Percentiles rank a stretch among this genome's conserved stretches.
These are phyloP conservation scores for Linnemannia schmuckeri DNA, from an alignment of 192 early-diverging fungal species.

Conservation along the genomic window DNA sequence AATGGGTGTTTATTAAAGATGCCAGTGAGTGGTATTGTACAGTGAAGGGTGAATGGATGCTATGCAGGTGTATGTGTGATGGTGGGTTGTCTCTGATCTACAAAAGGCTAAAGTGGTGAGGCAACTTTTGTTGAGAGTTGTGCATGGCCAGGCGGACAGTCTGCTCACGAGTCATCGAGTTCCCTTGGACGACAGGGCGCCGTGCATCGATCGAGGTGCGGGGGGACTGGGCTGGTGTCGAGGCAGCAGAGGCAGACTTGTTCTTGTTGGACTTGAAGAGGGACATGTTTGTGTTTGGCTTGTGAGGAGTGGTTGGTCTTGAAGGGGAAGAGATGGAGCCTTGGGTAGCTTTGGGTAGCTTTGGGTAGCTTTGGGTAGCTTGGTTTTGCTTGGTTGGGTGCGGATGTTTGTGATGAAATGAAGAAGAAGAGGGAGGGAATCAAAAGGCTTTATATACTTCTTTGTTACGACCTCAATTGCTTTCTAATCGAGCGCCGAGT, in stretches of 20 bases:
- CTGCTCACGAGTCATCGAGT: background rate
- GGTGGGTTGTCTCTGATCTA: no score
- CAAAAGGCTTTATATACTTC: background rate
- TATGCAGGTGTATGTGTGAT: no score
- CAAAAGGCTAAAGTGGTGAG: no score
- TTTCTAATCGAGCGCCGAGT: background rate
- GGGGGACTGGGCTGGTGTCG: slow-evolving; percentile 8
- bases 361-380: background rate
- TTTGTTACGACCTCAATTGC: background rate
- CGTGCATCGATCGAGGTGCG: background rate
- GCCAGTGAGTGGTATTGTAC: no score
- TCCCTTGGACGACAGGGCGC: background rate
- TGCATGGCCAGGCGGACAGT: background rate
- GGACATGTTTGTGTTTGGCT: background rate
- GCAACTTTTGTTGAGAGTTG: background rate
- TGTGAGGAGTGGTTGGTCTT: background rate
- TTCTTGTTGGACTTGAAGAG: slow-evolving; percentile 25
- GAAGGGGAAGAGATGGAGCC: background rate
- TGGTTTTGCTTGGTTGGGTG: background rate
- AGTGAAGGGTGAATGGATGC: no score
- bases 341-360: background rate
- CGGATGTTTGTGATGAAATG: background rate
- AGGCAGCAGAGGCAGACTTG: background rate
- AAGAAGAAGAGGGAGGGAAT: background rate
- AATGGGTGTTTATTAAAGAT: no score